Percentiles rank a stretch among this genome's conserved stretches.
Conservation (phyloP, 495 filamentous ascomycete genomes). For the Lophiotrema nucula region DNA sequence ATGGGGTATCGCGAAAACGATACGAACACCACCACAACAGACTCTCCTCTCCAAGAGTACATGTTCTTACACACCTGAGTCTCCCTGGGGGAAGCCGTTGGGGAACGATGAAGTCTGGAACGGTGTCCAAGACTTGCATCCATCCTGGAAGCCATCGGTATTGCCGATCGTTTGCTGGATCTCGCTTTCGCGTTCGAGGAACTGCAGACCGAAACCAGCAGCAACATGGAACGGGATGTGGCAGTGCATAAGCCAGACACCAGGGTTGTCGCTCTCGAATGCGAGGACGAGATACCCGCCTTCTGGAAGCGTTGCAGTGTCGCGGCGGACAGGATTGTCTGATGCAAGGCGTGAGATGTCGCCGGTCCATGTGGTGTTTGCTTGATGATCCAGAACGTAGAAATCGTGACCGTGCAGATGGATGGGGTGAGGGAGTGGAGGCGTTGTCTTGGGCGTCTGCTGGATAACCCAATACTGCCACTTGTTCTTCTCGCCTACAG, state of each 20-base stretch:
- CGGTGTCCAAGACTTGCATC: constrained; percentile 9
- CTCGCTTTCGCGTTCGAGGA: constrained; percentile 36
- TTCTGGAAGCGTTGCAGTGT: constrained; percentile 40
- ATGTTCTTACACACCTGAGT: constrained; percentile 6
- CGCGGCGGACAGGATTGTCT: constrained; percentile 39
- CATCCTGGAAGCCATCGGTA: constrained; percentile 18
- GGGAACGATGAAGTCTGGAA: constrained; percentile 12
- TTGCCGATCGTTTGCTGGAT: constrained; percentile 20
- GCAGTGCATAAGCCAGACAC: constrained; percentile 41
- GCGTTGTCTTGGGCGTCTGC: constrained; percentile 20
- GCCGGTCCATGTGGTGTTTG: constrained; percentile 29
- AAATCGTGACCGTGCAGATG: constrained; percentile 48
- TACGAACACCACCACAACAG: not conserved
- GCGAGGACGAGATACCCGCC: constrained; percentile 40
- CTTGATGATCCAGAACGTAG: constrained; percentile 38
- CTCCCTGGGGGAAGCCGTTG: constrained; percentile 12
- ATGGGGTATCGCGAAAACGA: not conserved
- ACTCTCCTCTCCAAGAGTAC: no score
- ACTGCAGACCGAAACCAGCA: constrained; percentile 40
- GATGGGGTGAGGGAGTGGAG: constrained; percentile 42
- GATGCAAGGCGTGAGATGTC: constrained; percentile 27
- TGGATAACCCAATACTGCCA: constrained; percentile 45
- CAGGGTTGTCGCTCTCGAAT: constrained; percentile 43
- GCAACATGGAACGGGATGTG: constrained; percentile 43
- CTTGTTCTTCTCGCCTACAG: constrained; percentile 26